Percentiles rank a stretch among this genome's conserved stretches.
These are phyloP conservation scores for Actinomucor elegans DNA, from an alignment of 371 early-diverging fungal genomes.

Conservation along the genomic window DNA sequence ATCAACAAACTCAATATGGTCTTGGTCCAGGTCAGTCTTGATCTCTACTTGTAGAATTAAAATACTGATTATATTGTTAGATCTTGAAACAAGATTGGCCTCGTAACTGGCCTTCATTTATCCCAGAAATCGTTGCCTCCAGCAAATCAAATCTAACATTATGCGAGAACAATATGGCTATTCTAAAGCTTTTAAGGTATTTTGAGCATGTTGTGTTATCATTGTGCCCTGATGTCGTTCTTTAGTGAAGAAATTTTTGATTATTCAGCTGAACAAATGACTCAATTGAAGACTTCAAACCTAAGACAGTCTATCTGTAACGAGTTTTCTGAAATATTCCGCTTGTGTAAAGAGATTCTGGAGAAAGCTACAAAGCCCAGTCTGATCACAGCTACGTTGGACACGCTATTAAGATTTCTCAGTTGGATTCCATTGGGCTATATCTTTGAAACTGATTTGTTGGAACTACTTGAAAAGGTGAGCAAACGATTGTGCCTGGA, in stretches of 20 bases:
- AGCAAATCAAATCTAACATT: slow-evolving; percentile 89
- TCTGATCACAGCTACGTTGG: slow-evolving; percentile 89
- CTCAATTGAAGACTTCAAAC: slow-evolving; percentile 88
- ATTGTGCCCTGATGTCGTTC: too few relatives aligned
- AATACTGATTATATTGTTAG: slow-evolving; percentile 39
- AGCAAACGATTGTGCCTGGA: neutral
- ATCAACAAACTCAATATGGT: slow-evolving; percentile 93
- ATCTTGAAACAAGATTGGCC: slow-evolving; percentile 99
- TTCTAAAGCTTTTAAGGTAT: slow-evolving; percentile 93
- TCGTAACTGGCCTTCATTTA: slow-evolving; percentile 99
- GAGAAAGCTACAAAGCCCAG: slow-evolving; percentile 87
- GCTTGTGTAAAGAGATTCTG: slow-evolving; percentile 94
- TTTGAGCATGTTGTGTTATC: neutral
- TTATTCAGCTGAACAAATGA: slow-evolving; percentile 97
- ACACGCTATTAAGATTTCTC: slow-evolving; percentile 91
- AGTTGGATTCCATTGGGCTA: slow-evolving; percentile 98
- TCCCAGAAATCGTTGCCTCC: slow-evolving; percentile 97
- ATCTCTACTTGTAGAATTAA: neutral
- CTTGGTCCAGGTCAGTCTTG: slow-evolving; percentile 80
- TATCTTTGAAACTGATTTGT: slow-evolving; percentile 96
- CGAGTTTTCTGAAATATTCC: slow-evolving; percentile 96
- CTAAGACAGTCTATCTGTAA: slow-evolving; percentile 90
- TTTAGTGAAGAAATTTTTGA: slow-evolving; percentile 99
- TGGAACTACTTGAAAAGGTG: slow-evolving; percentile 79
- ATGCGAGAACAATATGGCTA: slow-evolving; percentile 99